Base-by-base conservation (phyloP, 805 yeast species). In the Lachancea fermentati region DNA sequence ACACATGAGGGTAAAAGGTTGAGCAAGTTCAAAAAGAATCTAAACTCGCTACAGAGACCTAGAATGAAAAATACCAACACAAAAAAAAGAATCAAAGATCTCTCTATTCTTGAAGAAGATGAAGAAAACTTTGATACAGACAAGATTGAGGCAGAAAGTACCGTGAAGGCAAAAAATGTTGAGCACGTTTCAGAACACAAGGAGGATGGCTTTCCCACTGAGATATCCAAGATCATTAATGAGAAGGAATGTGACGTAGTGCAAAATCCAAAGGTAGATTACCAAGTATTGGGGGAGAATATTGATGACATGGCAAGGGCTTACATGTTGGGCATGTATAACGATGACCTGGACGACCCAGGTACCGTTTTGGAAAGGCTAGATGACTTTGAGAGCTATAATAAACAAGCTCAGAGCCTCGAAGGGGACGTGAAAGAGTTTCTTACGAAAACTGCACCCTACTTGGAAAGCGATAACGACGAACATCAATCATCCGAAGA, bases 271-370 rank as follows among this genome's bases (percentile, higher is more conserved):
- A 48, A 44, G 13, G 51, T 65, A 6, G 80, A 76, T 44, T 73
- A 66, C 48, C 56, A 52, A 7, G 49, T 66, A 2, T 43, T 74
- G 19, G 69, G 68, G 17, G 65, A 65, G 14, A 73, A 76, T 48
- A 42, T 73, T 47, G 81, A 77, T 36, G 68, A 73, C 3, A 73
- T 79, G 80, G 82, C 76, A 0, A 67, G 69, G 37, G 83, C 82
- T 0, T 80, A 80, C 47, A 62, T 68, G n/a, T 48, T 68, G 16
- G 85, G 85, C 1, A 56, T 73, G 47, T 78, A 76, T 50, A 83
- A 79, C 50, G 84, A 76, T 44, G 84, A 79, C 48, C 68, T 63
- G 17, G 73, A 78, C 0, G 69, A 71, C 36, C 63, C 62, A 4
- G 84, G 84, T 0, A 73, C 74, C 11, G 71, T 80, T 0, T 71